Percentiles rank a stretch among this genome's conserved stretches.
phyloP scores from a whole-genome alignment of 2,329 filamentous ascomycete species.

The Fusarium sp. region DNA sequence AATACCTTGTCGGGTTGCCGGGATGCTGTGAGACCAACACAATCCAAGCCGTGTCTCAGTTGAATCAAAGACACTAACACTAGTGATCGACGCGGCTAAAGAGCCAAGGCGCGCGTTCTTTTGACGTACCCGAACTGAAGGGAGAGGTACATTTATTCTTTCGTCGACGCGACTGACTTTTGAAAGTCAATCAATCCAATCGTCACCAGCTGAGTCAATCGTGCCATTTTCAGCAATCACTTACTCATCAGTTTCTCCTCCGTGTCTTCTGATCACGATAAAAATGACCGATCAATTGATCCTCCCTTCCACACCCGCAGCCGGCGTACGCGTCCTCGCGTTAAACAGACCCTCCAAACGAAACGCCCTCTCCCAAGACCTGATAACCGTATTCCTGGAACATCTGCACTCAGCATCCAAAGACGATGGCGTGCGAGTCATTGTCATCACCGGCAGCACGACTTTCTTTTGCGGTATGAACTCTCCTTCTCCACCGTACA shows the following conservation, averaged over 20 bases:
- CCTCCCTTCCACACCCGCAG: slow-evolving; percentile 43
- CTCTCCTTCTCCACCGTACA: neutral
- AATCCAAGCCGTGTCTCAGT: slow-evolving; percentile 38
- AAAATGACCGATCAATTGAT: slow-evolving; percentile 38
- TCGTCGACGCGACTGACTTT: neutral
- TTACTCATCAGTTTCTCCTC: neutral
- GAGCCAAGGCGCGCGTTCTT: slow-evolving; percentile 9
- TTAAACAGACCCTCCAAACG: slow-evolving; percentile 66
- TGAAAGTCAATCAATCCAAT: neutral
- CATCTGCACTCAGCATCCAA: slow-evolving; percentile 41
- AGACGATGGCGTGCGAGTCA: slow-evolving; percentile 48
- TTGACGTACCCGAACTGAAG: slow-evolving; percentile 27
- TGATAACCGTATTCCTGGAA: slow-evolving; percentile 58
- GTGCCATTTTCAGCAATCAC: neutral
- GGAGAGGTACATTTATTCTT: neutral
- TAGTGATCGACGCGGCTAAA: slow-evolving; percentile 28
- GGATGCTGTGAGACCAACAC: neutral
- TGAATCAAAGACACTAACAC: slow-evolving; percentile 30
- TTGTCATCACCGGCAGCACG: slow-evolving; percentile 54
- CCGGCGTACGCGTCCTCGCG: slow-evolving; percentile 59
- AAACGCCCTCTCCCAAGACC: slow-evolving; percentile 65
- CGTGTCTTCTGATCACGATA: neutral
- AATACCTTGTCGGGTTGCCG: neutral
- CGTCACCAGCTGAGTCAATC: slow-evolving; percentile 5
- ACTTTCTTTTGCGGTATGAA: slow-evolving; percentile 52